Evolutionary conservation across 192 early-diverging fungal species (phyloP).

Genomic region (Martensiomyces pterosporus): DNA sequence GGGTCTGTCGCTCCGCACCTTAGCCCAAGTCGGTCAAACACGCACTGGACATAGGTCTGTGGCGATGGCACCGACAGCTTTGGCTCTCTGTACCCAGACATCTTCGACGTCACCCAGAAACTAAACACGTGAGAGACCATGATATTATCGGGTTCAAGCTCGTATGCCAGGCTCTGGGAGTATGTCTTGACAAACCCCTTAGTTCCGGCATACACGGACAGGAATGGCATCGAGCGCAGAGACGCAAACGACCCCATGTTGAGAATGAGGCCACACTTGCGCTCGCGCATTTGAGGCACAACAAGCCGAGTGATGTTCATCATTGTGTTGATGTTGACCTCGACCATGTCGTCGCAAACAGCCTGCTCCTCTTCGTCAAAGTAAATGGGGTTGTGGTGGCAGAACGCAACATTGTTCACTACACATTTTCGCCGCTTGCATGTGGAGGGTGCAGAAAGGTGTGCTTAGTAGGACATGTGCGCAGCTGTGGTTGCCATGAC

Average conservation of each 20-base stretch:
- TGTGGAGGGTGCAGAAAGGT: too few relatives aligned
- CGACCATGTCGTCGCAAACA: conserved; percentile 67
- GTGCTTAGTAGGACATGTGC: too few relatives aligned
- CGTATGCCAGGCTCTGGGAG: conserved; percentile 34
- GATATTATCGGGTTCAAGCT: conserved; percentile 25
- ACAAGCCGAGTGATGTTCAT: conserved; percentile 76
- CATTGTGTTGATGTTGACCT: conserved; percentile 77
- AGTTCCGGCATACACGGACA: conserved; percentile 85
- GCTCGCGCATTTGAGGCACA: conserved; percentile 69
- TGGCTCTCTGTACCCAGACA: conserved; percentile 82
- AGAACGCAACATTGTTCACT: conserved; percentile 90
- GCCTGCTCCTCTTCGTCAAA: conserved; percentile 71
- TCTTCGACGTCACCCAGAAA: conserved; percentile 84
- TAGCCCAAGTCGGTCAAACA: conserved; percentile 63
- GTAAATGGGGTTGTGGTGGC: conserved; percentile 80
- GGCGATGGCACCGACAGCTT: conserved; percentile 67
- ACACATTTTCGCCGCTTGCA: conserved; percentile 21
- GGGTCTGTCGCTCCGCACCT: conserved; percentile 51
- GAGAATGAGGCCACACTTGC: conserved; percentile 75
- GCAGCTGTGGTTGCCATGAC: too few relatives aligned
- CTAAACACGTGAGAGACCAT: conserved; percentile 59
- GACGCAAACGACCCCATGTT: conserved; percentile 89
- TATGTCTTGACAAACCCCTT: conserved; percentile 74
- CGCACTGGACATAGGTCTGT: conserved; percentile 66
- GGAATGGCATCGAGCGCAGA: conserved; percentile 68